Conservation (phyloP, 129 eudicot genomes). For the Helianthus tuberosus region DNA sequence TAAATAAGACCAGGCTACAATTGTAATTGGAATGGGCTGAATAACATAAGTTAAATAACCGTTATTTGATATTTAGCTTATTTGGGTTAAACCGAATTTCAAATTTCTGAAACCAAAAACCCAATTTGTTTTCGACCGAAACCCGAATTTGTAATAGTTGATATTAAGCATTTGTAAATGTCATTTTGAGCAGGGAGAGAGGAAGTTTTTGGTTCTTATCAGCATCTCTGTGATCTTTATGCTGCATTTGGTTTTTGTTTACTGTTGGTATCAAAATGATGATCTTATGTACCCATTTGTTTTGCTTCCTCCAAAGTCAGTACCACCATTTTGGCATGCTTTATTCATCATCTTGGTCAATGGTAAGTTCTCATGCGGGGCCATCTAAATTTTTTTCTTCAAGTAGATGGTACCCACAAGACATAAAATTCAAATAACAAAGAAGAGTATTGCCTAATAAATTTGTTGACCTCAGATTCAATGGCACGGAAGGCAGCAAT, state of each 20-base stretch:
- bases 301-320: constrained; percentile 51
- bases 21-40: no score
- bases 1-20: no score
- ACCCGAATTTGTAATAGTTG: neutral
- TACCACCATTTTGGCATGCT: constrained; percentile 55
- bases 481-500: constrained; percentile 53
- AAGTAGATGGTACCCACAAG: neutral
- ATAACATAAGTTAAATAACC: no score
- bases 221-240: constrained; percentile 36
- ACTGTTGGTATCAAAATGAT: constrained; percentile 48
- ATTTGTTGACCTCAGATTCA: constrained; percentile 36
- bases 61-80: no score
- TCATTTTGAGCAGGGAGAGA: constrained; percentile 46
- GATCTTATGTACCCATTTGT: constrained; percentile 50
- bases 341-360: constrained; percentile 51
- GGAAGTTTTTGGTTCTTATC: constrained; percentile 42
- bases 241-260: constrained; percentile 45
- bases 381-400: neutral
- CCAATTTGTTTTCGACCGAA: no score
- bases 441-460: neutral
- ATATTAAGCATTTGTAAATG: constrained; percentile 11
- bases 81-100: no score
- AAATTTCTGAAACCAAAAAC: no score
- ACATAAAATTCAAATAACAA: neutral
- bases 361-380: constrained; percentile 30